Conservation (phyloP, 2,329 filamentous ascomycete genomes). For the Fusarium mexicanum region DNA sequence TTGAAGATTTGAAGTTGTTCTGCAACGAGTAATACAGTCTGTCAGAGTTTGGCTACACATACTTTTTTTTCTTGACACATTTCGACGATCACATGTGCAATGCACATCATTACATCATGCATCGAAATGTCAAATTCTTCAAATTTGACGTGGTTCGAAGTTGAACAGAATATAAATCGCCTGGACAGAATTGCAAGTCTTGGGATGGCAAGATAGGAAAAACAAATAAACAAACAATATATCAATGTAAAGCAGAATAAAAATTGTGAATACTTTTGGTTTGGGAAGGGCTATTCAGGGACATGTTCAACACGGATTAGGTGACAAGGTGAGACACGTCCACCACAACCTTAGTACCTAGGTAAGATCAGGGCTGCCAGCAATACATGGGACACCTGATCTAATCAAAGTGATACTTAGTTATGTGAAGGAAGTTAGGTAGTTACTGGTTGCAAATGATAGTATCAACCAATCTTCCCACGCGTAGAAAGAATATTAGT, state of each 20-base stretch:
- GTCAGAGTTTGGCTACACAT: no score
- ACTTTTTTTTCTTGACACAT: background rate
- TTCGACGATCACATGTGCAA: background rate
- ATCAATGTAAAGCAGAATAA: background rate
- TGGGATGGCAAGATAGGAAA: background rate
- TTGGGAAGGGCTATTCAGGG: background rate
- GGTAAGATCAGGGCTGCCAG: background rate
- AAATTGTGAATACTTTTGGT: background rate
- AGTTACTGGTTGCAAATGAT: background rate
- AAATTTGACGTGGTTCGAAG: background rate
- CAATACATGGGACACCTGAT: background rate
- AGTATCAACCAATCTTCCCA: background rate
- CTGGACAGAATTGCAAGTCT: background rate
- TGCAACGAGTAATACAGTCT: background rate
- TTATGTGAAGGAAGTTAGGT: background rate
- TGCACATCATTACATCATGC: conserved; percentile 25
- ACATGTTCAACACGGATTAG: background rate
- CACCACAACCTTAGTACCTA: background rate
- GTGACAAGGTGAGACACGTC: background rate
- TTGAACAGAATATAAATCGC: background rate
- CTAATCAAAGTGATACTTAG: background rate
- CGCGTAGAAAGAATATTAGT: background rate
- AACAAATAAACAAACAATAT: background rate
- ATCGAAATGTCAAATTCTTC: background rate
- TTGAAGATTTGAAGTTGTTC: background rate